These are phyloP conservation scores for Turnera subulata DNA, from an alignment of 345 rosid species.

Conservation along the genomic window DNA sequence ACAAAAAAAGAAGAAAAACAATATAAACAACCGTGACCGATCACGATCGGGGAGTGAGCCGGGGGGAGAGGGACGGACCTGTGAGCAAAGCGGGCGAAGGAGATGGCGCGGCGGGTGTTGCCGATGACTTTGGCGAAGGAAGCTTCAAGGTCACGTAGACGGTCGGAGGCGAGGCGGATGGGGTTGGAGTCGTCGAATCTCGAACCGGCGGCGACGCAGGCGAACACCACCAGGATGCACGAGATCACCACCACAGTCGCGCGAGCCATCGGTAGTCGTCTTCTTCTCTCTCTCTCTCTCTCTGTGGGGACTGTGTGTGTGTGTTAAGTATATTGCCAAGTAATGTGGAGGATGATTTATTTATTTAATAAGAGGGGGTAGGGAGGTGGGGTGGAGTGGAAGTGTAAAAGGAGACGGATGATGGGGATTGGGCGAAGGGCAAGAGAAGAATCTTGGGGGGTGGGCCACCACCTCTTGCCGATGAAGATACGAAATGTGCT, in stretches of 20 bases:
- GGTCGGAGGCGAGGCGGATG: conserved; percentile 57
- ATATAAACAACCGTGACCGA: too few species aligned
- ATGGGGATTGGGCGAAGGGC: too few species aligned
- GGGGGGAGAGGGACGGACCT: conserved; percentile 29
- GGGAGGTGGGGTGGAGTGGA: too few species aligned
- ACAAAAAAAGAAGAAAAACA: too few species aligned
- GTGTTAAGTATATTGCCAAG: not conserved
- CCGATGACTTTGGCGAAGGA: conserved; percentile 58
- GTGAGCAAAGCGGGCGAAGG: conserved; percentile 74
- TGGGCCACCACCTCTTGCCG: too few species aligned
- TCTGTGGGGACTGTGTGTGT: too few species aligned
- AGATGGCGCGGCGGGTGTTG: conserved; percentile 45
- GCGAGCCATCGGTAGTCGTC: conserved; percentile 37
- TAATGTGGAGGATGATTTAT: not conserved
- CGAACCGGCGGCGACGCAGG: conserved; percentile 36
- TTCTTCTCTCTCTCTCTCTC: too few species aligned
- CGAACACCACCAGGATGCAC: conserved; percentile 30
- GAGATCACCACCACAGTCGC: conserved; percentile 11
- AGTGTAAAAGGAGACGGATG: too few species aligned
- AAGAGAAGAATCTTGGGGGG: too few species aligned
- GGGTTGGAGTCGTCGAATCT: conserved; percentile 61
- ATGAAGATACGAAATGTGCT: too few species aligned
- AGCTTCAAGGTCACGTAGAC: conserved; percentile 54
- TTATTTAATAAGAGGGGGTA: not conserved
- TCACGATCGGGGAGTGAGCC: too few species aligned